Evolutionary conservation across 2,329 filamentous ascomycete species (phyloP).

Genomic region (Gaeumannomyces tritici): DNA sequence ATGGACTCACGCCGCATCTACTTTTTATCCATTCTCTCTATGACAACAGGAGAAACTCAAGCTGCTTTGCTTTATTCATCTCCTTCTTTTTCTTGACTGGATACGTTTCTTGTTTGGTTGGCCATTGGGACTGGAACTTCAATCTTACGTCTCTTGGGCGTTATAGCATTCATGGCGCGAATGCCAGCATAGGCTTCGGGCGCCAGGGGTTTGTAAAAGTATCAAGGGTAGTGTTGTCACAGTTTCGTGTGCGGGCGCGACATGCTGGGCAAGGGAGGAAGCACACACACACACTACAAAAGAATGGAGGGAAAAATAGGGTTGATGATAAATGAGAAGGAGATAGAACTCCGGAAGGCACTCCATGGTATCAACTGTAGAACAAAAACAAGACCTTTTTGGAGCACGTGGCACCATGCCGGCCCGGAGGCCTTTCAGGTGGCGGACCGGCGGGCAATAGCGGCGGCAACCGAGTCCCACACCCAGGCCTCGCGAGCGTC

Average conservation of each 20-base stretch:
- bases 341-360: not conserved
- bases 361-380: not conserved
- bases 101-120: not conserved
- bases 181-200: not conserved
- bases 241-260: not conserved
- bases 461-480: slow-evolving; percentile 21
- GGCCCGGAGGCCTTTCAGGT: not conserved
- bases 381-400: not conserved
- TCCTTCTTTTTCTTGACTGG: no score
- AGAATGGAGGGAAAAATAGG: no score
- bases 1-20: no score
- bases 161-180: not conserved
- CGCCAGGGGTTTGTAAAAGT: not conserved
- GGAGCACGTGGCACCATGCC: not conserved
- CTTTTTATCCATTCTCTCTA: not conserved
- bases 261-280: not conserved
- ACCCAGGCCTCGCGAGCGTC: slow-evolving; percentile 21
- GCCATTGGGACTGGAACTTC: not conserved
- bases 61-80: no score
- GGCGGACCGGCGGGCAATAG: slow-evolving; percentile 9
- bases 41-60: no score
- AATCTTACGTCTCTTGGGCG: not conserved
- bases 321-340: not conserved
- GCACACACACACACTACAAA: not conserved
- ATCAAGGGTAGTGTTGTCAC: not conserved